Conservation (phyloP, 2,329 filamentous ascomycete species). For the Pseudogymnoascus verrucosus region DNA sequence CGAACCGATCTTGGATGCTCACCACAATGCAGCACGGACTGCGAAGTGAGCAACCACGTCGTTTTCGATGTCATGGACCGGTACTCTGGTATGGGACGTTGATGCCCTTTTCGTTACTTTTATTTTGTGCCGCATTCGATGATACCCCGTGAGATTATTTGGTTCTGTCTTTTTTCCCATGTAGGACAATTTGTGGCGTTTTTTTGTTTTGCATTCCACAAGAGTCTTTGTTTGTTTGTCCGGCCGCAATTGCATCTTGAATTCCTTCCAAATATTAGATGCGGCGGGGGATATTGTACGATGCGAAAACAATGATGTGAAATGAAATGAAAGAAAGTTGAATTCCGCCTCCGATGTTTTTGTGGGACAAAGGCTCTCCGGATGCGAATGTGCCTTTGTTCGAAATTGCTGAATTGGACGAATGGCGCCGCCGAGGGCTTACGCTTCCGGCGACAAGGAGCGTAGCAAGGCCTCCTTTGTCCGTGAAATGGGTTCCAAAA, state of each 20-base stretch:
- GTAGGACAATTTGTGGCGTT: background rate
- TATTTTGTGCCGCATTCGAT: background rate
- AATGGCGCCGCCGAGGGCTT: background rate
- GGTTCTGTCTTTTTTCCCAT: background rate
- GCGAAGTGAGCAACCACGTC: conserved; percentile 34
- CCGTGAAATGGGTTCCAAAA: background rate
- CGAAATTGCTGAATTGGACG: background rate
- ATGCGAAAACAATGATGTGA: background rate
- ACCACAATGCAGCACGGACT: conserved; percentile 27
- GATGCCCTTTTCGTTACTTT: background rate
- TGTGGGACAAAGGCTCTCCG: background rate
- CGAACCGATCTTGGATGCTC: conserved; percentile 34
- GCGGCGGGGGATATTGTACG: background rate
- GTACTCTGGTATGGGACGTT: conserved; percentile 26
- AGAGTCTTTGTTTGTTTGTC: conserved; percentile 2
- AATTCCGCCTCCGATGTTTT: background rate
- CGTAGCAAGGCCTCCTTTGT: background rate
- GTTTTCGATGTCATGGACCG: conserved; percentile 38
- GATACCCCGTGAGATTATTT: conserved; percentile 4
- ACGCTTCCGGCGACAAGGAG: background rate
- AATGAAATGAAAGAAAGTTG: conserved; percentile 3
- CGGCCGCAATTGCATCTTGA: background rate
- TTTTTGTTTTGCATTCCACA: background rate
- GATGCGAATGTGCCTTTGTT: conserved; percentile 1
- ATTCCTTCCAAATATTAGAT: background rate